These are phyloP conservation scores for Blastocystis sp. DNA, from an alignment of 352 stramenopile genomes.

Conservation along the genomic window DNA sequence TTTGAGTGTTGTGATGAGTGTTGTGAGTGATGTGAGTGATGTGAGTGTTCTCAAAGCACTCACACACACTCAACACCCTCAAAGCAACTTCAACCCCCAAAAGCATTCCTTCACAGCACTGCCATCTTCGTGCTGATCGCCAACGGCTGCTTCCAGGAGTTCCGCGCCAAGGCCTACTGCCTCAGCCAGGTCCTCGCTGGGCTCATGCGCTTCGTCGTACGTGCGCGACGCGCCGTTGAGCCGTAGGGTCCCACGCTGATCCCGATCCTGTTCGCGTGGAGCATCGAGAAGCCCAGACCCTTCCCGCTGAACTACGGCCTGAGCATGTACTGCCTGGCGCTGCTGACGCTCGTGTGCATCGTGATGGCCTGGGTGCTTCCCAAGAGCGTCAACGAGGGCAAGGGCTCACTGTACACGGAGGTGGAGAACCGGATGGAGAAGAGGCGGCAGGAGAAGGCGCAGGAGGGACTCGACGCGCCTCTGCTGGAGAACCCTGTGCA, in stretches of 20 bases:
- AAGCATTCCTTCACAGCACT: slow-evolving; percentile 24
- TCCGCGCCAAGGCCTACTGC: slow-evolving; percentile 54
- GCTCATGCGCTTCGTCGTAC: slow-evolving; percentile 39
- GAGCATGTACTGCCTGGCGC: slow-evolving; percentile 44
- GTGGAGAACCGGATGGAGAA: slow-evolving; percentile 48
- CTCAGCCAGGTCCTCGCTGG: slow-evolving; percentile 58
- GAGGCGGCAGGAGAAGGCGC: slow-evolving; percentile 7
- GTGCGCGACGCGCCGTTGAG: not conserved
- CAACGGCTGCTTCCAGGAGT: slow-evolving; percentile 61
- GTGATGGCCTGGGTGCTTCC: slow-evolving; percentile 24
- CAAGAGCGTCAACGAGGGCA: slow-evolving; percentile 17
- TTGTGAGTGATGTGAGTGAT: no score
- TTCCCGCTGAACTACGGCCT: slow-evolving; percentile 57
- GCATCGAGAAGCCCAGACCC: slow-evolving; percentile 43
- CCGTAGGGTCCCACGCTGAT: slow-evolving; percentile 53
- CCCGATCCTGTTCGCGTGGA: slow-evolving; percentile 53
- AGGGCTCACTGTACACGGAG: slow-evolving; percentile 56
- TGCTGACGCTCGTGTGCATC: slow-evolving; percentile 32
- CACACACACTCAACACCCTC: no score
- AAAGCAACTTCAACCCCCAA: no score
- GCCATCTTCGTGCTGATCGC: slow-evolving; percentile 53
- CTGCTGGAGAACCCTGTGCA: slow-evolving; percentile 50
- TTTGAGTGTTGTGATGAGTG: no score
- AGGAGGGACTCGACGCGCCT: slow-evolving; percentile 11
- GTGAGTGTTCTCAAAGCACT: no score